Conservation (phyloP, 169 alveolate species). For the Pseudocohnilembus persalinus region DNA sequence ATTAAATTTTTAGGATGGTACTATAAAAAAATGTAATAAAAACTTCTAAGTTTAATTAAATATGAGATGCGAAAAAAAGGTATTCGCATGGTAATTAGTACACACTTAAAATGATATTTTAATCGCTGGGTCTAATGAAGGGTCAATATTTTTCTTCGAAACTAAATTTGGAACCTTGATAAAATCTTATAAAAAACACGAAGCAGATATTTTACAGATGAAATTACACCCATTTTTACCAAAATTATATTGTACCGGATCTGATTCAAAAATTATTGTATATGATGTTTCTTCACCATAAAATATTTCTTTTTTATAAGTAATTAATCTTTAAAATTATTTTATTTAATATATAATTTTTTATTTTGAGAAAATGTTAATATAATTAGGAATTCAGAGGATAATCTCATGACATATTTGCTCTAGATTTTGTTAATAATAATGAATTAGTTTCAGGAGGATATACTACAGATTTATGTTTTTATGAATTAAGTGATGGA, state of each 20-base stretch:
- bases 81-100: not conserved
- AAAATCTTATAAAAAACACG: constrained; percentile 24
- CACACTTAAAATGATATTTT: not conserved
- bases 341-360: no score
- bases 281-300: not conserved
- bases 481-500: not conserved
- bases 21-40: not conserved
- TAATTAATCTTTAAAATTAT: no score
- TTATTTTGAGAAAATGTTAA: not conserved
- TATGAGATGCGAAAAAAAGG: not conserved
- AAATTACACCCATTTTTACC: not conserved
- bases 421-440: not conserved
- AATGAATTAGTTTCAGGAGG: constrained; percentile 19
- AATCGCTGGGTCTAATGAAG: constrained; percentile 23
- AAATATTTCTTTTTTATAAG: not conserved
- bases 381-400: constrained; percentile 13
- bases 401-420: constrained; percentile 17
- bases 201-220: constrained; percentile 13
- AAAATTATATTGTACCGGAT: constrained; percentile 4
- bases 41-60: not conserved
- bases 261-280: constrained; percentile 23
- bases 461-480: constrained; percentile 10
- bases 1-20: not conserved
- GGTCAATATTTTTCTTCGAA: constrained; percentile 8
- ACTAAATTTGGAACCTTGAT: constrained; percentile 19